phyloP scores from a whole-genome alignment of 257 asterid genomes.

The Primulina eburnea region DNA sequence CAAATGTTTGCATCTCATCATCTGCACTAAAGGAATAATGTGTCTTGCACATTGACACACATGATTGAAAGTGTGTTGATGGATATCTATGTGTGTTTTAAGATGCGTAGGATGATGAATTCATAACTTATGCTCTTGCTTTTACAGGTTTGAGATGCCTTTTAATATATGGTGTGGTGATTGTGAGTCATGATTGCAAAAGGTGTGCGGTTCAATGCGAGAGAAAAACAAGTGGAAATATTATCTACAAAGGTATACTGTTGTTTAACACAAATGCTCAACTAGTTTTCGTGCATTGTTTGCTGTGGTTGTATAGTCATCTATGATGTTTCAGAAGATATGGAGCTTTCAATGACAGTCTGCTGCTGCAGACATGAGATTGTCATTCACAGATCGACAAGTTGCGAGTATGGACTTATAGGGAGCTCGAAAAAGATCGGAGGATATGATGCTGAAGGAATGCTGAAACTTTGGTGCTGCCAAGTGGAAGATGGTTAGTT shows the following conservation, averaged over 20 bases:
- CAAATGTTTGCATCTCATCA: background rate
- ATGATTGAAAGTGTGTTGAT: background rate
- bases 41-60: background rate
- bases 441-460: constrained; percentile 91
- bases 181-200: constrained; percentile 95
- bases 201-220: constrained; percentile 99
- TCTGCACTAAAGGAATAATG: background rate
- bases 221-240: constrained; percentile 97
- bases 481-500: constrained; percentile 72
- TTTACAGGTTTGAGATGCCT: constrained; percentile 93
- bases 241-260: constrained; percentile 76
- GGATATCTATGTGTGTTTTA: constrained; percentile 12
- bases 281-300: background rate
- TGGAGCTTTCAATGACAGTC: constrained; percentile 96
- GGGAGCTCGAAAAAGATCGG: constrained; percentile 85
- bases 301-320: constrained; percentile 1
- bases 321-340: constrained; percentile 49
- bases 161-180: constrained; percentile 97
- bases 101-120: constrained; percentile 2
- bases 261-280: constrained; percentile 6
- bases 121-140: constrained; percentile 12
- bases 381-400: constrained; percentile 87
- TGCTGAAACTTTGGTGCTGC: constrained; percentile 85
- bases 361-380: constrained; percentile 95
- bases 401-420: constrained; percentile 69